A percentile compares a stretch with the other conserved stretches of the same genome.
Conservation (phyloP, 495 filamentous ascomycete genomes). For the Neurospora sp. region DNA sequence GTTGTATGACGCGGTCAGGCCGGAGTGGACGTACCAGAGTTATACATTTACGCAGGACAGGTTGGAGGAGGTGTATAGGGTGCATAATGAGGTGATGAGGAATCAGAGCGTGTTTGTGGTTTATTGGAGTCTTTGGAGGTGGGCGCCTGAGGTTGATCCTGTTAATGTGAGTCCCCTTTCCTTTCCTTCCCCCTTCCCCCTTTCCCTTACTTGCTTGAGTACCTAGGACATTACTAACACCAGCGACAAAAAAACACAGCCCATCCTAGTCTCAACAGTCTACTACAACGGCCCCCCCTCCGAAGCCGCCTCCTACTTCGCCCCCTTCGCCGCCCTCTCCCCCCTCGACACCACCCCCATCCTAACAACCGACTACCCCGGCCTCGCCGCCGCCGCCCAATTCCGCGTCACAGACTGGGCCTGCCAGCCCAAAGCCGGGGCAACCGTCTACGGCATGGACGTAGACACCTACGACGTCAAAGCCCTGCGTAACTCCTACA, state of each 20-base stretch:
- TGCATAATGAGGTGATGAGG: conserved; percentile 26
- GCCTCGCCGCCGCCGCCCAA: conserved; percentile 31
- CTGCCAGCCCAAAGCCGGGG: conserved; percentile 31
- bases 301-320: conserved; percentile 28
- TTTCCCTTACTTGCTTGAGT: neutral
- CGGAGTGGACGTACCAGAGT: conserved; percentile 29
- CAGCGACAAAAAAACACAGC: conserved; percentile 13
- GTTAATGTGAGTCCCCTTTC: conserved; percentile 21
- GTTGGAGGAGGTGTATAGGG: conserved; percentile 41
- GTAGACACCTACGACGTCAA: conserved; percentile 32
- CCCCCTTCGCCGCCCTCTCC: conserved; percentile 31
- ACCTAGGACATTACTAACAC: neutral
- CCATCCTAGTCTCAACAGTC: conserved; percentile 37
- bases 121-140: conserved; percentile 38
- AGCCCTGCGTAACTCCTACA: conserved; percentile 31
- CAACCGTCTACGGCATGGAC: conserved; percentile 36
- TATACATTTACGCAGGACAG: conserved; percentile 36
- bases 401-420: conserved; percentile 21
- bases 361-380: conserved; percentile 25
- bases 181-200: neutral
- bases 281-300: conserved; percentile 34
- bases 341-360: conserved; percentile 20
- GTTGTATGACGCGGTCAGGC: conserved; percentile 35
- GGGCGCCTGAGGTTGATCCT: conserved; percentile 26
- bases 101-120: conserved; percentile 27